Conservation (phyloP, 2,329 filamentous ascomycete genomes). For the Ceratocystis cacaofunesta region DNA sequence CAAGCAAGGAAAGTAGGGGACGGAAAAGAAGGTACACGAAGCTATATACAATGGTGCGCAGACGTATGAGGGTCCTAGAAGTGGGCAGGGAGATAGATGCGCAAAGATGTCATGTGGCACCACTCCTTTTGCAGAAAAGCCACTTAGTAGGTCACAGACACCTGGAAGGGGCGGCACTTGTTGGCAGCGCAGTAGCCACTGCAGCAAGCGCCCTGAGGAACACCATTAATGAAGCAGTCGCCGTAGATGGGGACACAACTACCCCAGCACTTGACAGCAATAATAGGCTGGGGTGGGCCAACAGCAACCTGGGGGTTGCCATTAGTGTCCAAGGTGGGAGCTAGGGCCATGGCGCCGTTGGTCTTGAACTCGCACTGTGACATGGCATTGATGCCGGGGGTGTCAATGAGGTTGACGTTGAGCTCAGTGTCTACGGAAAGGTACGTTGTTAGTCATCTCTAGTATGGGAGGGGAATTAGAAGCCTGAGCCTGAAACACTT, state of each 20-base stretch:
- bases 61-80: too few relatives aligned
- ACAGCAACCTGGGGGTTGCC: slow-evolving; percentile 30
- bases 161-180: slow-evolving; percentile 26
- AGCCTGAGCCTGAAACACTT: slow-evolving; percentile 13
- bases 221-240: slow-evolving; percentile 26
- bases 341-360: slow-evolving; percentile 19
- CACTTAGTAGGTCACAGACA: not conserved
- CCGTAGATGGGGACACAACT: slow-evolving; percentile 29
- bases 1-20: not conserved
- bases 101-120: too few relatives aligned
- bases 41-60: not conserved
- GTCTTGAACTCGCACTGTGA: slow-evolving; percentile 32
- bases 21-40: not conserved
- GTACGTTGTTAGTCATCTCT: not conserved
- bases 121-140: not conserved
- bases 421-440: slow-evolving; percentile 26
- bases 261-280: slow-evolving; percentile 30
- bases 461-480: not conserved
- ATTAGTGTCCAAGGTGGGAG: slow-evolving; percentile 21
- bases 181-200: slow-evolving; percentile 30
- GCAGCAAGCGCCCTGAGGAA: slow-evolving; percentile 29
- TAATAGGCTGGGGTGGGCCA: slow-evolving; percentile 31
- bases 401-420: slow-evolving; percentile 28
- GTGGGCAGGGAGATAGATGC: not conserved
- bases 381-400: slow-evolving; percentile 30